phyloP scores from a whole-genome alignment of 345 rosid species.

The Bruguiera parviflora region DNA sequence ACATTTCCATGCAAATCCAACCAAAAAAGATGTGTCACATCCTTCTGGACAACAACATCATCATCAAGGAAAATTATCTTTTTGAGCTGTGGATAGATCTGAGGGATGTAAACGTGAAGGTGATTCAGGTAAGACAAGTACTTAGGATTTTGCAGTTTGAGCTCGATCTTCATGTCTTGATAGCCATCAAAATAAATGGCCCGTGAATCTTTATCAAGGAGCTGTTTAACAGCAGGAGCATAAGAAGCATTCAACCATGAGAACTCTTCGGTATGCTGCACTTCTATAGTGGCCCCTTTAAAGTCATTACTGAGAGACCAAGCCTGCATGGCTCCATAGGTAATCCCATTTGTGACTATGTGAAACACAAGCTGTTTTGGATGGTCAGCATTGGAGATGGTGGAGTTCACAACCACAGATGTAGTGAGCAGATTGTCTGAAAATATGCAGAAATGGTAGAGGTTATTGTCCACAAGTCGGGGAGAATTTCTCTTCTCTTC shows the following conservation, averaged over 20 bases:
- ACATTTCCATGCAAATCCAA: slow-evolving; percentile 91
- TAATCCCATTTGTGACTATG: slow-evolving; percentile 46
- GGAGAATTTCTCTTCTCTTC: slow-evolving; percentile 70
- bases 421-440: slow-evolving; percentile 81
- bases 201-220: slow-evolving; percentile 41
- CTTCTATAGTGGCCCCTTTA: slow-evolving; percentile 77
- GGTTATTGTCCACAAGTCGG: slow-evolving; percentile 78
- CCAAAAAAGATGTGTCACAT: slow-evolving; percentile 78
- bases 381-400: slow-evolving; percentile 78
- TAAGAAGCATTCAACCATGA: slow-evolving; percentile 83
- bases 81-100: slow-evolving; percentile 83
- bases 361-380: slow-evolving; percentile 71
- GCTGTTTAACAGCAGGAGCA: slow-evolving; percentile 65
- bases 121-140: slow-evolving; percentile 68
- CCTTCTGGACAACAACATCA: slow-evolving; percentile 93
- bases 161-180: slow-evolving; percentile 52
- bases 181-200: slow-evolving; percentile 48
- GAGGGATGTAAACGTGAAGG: slow-evolving; percentile 89
- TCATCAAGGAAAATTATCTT: slow-evolving; percentile 90
- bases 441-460: slow-evolving; percentile 88
- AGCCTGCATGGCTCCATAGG: slow-evolving; percentile 48
- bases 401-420: slow-evolving; percentile 81
- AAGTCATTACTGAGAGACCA: slow-evolving; percentile 67
- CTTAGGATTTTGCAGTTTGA: slow-evolving; percentile 65
- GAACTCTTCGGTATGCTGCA: slow-evolving; percentile 69